Base-by-base conservation (phyloP, 202 grass and related monocot genomes). In the Zoysia matrella region DNA sequence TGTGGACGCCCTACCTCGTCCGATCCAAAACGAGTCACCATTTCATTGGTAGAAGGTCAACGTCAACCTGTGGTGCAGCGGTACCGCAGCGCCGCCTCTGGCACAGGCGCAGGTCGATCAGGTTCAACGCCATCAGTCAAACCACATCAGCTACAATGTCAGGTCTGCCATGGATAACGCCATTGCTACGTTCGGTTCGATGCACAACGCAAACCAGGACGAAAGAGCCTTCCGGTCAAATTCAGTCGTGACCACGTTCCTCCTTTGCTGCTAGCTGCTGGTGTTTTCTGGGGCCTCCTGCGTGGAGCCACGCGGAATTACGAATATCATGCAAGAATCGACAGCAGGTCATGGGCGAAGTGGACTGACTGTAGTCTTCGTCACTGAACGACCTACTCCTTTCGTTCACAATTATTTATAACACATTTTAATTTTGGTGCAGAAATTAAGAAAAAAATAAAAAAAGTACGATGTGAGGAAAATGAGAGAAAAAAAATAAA, bases 151-250 rank as follows among this genome's bases (percentile, higher is more conserved):
- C 42, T 58, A 68, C 53, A 50, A 45, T 41, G 64, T 72, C 66
- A 67, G 68, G 13, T 42, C 15, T 74, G 43, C 15, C 6, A 52
- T 5, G 61, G 73, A 86, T 40, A 74, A 62, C 74, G 56, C 2
- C 78, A 39, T 68, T 36, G 61, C 18, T 8, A 52, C 51, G 52
- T 46, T 46, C 45, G 45, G 45, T 67, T 67, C 78, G 67, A 82
- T 86, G 87, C 60, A 73, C 49, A 4, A 39, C 4, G 12, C 8
- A 7, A 3, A 47, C 72, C 18, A 18, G 11, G 55, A 78, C 74
- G 74, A 78, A 86, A 82, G 1, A 64, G 83, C 16, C 5, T 85
- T 89, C 83, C 53, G 16, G 67, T 89, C 83, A 86, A 81, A 82
- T 22, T 2, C 12, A 8, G 16, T 30, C 7, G 57, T 30, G 57